Evolutionary conservation across 805 yeast species (phyloP).

Genomic region (Blastobotrys robertii): DNA sequence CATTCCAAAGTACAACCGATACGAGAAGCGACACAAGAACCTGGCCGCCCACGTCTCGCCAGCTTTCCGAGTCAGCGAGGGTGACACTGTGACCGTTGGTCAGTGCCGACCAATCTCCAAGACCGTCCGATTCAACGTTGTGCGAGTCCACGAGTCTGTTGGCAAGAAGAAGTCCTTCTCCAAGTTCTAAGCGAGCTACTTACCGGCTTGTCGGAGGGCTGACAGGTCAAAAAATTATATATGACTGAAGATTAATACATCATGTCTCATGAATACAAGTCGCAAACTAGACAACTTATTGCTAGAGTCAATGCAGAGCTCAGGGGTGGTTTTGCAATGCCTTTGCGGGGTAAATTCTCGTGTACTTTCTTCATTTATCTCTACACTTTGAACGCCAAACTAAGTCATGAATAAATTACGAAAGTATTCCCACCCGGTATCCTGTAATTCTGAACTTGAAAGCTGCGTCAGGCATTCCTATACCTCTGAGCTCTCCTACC

Average conservation of each 20-base stretch:
- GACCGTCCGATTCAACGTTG: conserved; percentile 99
- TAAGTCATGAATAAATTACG: no score
- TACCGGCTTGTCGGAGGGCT: no score
- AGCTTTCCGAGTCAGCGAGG: conserved; percentile 99
- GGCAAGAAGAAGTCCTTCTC: conserved; percentile 85
- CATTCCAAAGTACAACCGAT: conserved; percentile 99
- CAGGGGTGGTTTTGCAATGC: no score
- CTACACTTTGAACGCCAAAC: no score
- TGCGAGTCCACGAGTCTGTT: conserved; percentile 83
- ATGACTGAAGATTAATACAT: no score
- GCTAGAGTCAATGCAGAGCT: neutral
- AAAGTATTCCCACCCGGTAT: no score
- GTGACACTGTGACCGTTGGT: conserved; percentile 98
- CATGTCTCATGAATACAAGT: no score
- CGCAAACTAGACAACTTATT: no score
- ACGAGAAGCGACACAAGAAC: conserved; percentile 99
- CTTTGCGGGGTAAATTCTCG: no score
- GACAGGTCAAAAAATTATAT: neutral
- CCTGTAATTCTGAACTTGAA: no score
- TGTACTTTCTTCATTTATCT: neutral
- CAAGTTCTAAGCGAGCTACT: conserved; percentile 63
- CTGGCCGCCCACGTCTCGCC: conserved; percentile 99
- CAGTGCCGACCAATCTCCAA: conserved; percentile 99
- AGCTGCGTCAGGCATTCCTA: no score
- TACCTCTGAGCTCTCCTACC: neutral